Conservation (phyloP, 148 eudicot genomes). For the Fagopyrum esculentum region DNA sequence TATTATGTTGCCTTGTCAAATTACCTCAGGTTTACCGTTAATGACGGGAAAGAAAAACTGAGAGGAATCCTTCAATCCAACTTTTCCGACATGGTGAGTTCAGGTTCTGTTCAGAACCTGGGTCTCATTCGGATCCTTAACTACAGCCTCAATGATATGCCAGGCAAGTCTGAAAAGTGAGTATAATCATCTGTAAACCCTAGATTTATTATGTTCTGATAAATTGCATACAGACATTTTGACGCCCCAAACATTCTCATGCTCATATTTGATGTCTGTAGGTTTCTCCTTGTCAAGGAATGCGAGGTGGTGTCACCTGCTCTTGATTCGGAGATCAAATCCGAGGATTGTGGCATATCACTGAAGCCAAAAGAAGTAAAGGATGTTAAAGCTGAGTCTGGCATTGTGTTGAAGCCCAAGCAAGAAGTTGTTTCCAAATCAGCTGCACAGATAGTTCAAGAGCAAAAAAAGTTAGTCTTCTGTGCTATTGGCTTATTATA, state of each 20-base stretch:
- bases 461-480: conserved; percentile 66
- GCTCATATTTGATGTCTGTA: conserved; percentile 16
- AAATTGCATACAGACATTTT: not conserved
- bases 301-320: conserved; percentile 81
- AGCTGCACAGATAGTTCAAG: conserved; percentile 84
- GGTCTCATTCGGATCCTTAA: conserved; percentile 66
- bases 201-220: not conserved
- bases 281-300: conserved; percentile 68
- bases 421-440: conserved; percentile 65
- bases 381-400: conserved; percentile 32
- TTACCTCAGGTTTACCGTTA: conserved; percentile 53
- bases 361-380: conserved; percentile 35
- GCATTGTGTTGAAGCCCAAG: conserved; percentile 68
- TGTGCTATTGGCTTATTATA: not conserved
- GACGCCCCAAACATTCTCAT: not conserved
- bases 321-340: conserved; percentile 55
- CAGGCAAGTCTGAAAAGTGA: conserved; percentile 76
- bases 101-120: conserved; percentile 81
- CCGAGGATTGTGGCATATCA: conserved; percentile 27
- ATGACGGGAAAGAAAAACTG: conserved; percentile 79
- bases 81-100: conserved; percentile 52
- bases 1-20: conserved; percentile 7
- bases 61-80: conserved; percentile 62
- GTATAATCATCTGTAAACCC: conserved; percentile 1
- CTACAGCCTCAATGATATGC: conserved; percentile 76